Percentiles rank a stretch among this genome's conserved stretches.
These are phyloP conservation scores for Lepidium sativum DNA, from an alignment of 345 rosid species.

Conservation along the genomic window DNA sequence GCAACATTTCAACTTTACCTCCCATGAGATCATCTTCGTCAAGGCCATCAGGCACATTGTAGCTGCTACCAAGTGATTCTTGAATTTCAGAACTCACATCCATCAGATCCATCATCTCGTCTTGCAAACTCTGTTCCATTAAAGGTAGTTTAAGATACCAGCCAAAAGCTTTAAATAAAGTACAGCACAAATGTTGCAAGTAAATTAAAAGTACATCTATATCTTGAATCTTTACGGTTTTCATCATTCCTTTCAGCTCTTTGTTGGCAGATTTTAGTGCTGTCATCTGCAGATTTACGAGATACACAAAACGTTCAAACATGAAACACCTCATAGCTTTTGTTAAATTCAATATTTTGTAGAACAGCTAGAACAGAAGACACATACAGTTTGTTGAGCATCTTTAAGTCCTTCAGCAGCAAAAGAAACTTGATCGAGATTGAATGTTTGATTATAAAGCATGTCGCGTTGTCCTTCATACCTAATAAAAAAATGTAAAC, in stretches of 20 bases:
- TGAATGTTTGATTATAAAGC: conserved; percentile 93
- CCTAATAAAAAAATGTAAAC: conserved; percentile 35
- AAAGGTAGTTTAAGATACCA: not conserved
- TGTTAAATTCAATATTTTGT: not conserved
- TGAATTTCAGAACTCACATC: conserved; percentile 92
- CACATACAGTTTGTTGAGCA: conserved; percentile 90
- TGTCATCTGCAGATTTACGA: conserved; percentile 49
- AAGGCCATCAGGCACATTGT: conserved; percentile 89
- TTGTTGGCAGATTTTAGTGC: conserved; percentile 91
- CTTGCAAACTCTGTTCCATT: conserved; percentile 76
- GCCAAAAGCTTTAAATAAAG: not conserved
- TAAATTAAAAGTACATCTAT: conserved; percentile 51
- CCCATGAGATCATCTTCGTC: conserved; percentile 99
- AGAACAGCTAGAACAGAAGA: not conserved
- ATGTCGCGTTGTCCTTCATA: conserved; percentile 97
- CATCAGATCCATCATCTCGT: conserved; percentile 99
- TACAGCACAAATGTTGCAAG: not conserved
- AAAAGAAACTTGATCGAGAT: conserved; percentile 96
- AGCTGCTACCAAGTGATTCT: conserved; percentile 92
- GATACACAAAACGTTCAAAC: conserved; percentile 1
- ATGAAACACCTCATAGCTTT: not conserved
- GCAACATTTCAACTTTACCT: conserved; percentile 43
- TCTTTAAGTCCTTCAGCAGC: conserved; percentile 96
- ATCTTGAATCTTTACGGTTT: conserved; percentile 91
- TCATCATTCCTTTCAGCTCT: conserved; percentile 99